Evolutionary conservation across 2,329 filamentous ascomycete genomes (phyloP).

Genomic region (Botryotinia convoluta): DNA sequence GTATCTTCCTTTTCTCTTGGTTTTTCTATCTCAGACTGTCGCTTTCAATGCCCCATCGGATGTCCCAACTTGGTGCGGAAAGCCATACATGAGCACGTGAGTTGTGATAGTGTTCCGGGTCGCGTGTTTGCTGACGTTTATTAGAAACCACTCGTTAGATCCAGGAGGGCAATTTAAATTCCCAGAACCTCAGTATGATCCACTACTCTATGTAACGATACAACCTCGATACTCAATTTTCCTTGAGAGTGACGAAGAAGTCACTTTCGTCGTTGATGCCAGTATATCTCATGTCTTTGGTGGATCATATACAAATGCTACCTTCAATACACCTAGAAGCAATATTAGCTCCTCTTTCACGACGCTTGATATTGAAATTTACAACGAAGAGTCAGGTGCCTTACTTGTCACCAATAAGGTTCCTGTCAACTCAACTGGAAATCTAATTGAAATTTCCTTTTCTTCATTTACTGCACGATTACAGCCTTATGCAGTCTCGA

Average conservation of each 20-base stretch:
- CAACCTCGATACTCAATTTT: constrained; percentile 49
- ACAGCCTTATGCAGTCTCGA: constrained; percentile 41
- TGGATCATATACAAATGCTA: constrained; percentile 35
- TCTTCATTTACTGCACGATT: constrained; percentile 33
- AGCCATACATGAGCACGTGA: constrained; percentile 45
- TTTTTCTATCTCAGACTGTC: neutral
- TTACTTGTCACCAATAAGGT: constrained; percentile 36
- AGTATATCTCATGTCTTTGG: constrained; percentile 42
- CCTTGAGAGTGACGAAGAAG: constrained; percentile 42
- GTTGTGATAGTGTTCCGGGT: constrained; percentile 17
- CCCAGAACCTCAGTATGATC: constrained; percentile 41
- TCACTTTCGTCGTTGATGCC: constrained; percentile 45
- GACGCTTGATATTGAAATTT: constrained; percentile 33
- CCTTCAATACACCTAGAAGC: constrained; percentile 23
- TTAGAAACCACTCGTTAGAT: constrained; percentile 46
- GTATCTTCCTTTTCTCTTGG: neutral
- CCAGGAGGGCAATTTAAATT: constrained; percentile 48
- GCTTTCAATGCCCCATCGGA: constrained; percentile 32
- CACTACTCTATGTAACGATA: constrained; percentile 45
- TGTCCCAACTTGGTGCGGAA: constrained; percentile 42
- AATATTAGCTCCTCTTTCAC: constrained; percentile 24
- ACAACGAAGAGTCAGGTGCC: constrained; percentile 32
- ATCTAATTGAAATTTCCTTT: constrained; percentile 41
- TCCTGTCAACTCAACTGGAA: constrained; percentile 40
- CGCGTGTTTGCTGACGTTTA: neutral